Percentiles rank a stretch among this genome's conserved stretches.
phyloP scores from a whole-genome alignment of 768 basidiomycete genomes.

The Lactarius vividus region DNA sequence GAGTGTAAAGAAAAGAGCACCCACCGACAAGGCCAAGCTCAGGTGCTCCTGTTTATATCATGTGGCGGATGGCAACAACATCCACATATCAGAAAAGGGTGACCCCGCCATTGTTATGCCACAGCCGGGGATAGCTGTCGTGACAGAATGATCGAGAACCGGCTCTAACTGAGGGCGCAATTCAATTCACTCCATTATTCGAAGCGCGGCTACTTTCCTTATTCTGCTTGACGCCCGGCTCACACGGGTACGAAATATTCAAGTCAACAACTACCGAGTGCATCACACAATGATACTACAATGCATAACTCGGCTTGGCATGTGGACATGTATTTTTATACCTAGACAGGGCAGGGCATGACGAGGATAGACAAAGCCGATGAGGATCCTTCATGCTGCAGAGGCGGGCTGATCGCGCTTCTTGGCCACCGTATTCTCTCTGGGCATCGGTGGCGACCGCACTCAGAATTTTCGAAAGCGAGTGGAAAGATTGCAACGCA shows the following conservation, averaged over 20 bases:
- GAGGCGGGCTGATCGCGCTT: constrained; percentile 66
- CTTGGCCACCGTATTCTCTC: constrained; percentile 89
- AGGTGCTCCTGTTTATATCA: constrained; percentile 20
- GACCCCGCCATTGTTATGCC: constrained; percentile 19
- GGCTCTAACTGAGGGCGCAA: constrained; percentile 6
- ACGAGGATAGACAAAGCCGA: constrained; percentile 30
- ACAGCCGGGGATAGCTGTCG: constrained; percentile 16
- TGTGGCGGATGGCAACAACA: constrained; percentile 14
- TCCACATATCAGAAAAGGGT: constrained; percentile 12
- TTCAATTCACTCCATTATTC: not conserved
- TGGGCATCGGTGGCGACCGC: constrained; percentile 32
- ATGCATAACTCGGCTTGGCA: constrained; percentile 25
- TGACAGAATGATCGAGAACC: constrained; percentile 10
- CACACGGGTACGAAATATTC: not conserved
- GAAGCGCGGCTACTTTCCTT: not conserved
- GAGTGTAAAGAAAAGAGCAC: not conserved
- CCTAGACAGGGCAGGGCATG: constrained; percentile 24
- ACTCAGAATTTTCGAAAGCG: constrained; percentile 2
- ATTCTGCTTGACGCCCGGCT: not conserved
- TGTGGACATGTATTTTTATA: constrained; percentile 36
- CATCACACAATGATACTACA: constrained; percentile 11
- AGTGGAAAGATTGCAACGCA: constrained; percentile 34
- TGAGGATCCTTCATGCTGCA: constrained; percentile 41
- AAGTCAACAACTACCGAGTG: not conserved
- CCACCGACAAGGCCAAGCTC: constrained; percentile 1